These are phyloP conservation scores for Vitis hybrid DNA, from an alignment of 177 flowering plant species.

Conservation along the genomic window DNA sequence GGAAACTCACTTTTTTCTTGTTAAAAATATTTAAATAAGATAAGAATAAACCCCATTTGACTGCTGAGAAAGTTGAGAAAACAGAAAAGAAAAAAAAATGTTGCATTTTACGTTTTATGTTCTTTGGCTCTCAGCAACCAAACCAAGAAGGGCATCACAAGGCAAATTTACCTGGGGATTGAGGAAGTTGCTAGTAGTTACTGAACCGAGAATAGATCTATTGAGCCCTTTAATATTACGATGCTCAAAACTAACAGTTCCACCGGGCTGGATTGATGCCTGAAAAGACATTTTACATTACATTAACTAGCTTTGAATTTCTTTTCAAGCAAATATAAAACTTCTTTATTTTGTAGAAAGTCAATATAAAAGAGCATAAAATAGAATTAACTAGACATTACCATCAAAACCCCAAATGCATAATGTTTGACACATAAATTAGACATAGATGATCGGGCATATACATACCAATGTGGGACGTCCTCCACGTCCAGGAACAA, in stretches of 20 bases:
- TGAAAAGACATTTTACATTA: conserved; percentile 26
- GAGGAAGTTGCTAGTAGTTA: conserved; percentile 94
- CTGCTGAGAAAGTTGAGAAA: not conserved
- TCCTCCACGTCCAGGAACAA: conserved; percentile 96
- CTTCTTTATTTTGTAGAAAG: too few species aligned
- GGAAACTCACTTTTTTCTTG: too few species aligned
- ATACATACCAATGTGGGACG: conserved; percentile 83
- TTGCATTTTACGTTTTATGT: too few species aligned
- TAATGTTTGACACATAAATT: not conserved
- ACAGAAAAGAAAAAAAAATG: not conserved
- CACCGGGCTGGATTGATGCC: conserved; percentile 99
- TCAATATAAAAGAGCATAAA: too few species aligned
- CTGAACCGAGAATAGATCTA: conserved; percentile 86
- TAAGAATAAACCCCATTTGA: too few species aligned
- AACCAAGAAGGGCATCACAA: not conserved
- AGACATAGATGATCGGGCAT: not conserved
- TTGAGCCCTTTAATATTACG: conserved; percentile 86
- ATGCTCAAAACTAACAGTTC: conserved; percentile 95
- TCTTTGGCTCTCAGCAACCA: too few species aligned
- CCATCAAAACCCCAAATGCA: not conserved
- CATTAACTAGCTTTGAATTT: too few species aligned
- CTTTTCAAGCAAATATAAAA: not conserved
- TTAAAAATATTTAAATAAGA: too few species aligned
- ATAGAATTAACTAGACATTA: not conserved
- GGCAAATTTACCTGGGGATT: conserved; percentile 77